These are phyloP conservation scores for Thalassiosira delicatula DNA, from an alignment of 352 stramenopile species.

Conservation along the genomic window DNA sequence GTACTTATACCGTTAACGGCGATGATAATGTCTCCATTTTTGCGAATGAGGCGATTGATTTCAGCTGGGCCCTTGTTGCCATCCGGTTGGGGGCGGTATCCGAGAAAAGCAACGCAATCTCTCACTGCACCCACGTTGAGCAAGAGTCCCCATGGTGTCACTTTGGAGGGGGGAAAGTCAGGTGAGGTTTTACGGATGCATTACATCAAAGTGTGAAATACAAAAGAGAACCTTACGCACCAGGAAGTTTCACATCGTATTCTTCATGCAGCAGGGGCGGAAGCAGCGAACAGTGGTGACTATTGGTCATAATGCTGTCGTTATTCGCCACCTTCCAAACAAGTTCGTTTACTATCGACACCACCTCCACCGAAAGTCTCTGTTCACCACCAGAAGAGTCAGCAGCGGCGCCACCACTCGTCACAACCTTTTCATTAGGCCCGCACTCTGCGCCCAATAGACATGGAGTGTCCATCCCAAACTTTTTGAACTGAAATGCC, in stretches of 20 bases:
- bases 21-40: slow-evolving; percentile 82
- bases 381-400: slow-evolving; percentile 13
- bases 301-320: slow-evolving; percentile 27
- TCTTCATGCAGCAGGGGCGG: slow-evolving; percentile 79
- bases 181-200: neutral
- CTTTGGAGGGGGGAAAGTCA: slow-evolving; percentile 17
- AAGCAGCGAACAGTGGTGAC: slow-evolving; percentile 45
- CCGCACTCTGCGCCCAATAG: slow-evolving; percentile 73
- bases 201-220: neutral
- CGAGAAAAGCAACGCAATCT: slow-evolving; percentile 79
- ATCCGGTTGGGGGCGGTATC: slow-evolving; percentile 72
- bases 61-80: slow-evolving; percentile 78
- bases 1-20: slow-evolving; percentile 81
- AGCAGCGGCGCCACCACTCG: slow-evolving; percentile 3
- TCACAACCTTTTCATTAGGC: slow-evolving; percentile 53
- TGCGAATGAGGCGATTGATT: slow-evolving; percentile 70
- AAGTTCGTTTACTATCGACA: slow-evolving; percentile 65
- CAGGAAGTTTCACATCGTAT: slow-evolving; percentile 79
- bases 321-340: slow-evolving; percentile 61
- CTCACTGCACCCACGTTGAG: slow-evolving; percentile 85
- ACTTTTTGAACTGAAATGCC: slow-evolving; percentile 84
- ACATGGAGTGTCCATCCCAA: slow-evolving; percentile 74
- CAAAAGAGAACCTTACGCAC: slow-evolving; percentile 26
- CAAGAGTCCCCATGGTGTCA: slow-evolving; percentile 76
- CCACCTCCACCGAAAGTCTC: slow-evolving; percentile 43